Evolutionary conservation across 2,329 filamentous ascomycete genomes (phyloP), one percentile per base, ranked within the genome.

Genomic region (Pseudogymnoascus verrucosus): DNA sequence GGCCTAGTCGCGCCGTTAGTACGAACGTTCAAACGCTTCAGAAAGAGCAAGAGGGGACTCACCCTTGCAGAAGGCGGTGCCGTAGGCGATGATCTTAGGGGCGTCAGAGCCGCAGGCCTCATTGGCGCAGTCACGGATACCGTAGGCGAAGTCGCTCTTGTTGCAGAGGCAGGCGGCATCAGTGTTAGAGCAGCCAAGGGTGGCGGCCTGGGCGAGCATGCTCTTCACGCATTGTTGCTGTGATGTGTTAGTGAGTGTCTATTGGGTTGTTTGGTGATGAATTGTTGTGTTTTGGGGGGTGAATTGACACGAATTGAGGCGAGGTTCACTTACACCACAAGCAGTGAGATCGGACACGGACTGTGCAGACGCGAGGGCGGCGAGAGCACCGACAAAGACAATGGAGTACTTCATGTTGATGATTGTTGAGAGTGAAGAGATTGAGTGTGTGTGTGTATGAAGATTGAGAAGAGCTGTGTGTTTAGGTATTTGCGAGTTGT

Each of bases 41-140:
- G 2, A 5, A 8, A 21, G n/a, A 11, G 10, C 2, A 37, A n/a
- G 6, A 4, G 7, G 2, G 16, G 2, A 21, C 31, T 36, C 57
- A 39, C 57, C 57, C 57, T 60, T 60, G 63, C 73, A 73, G 66
- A 69, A 73, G 42, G 14, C 59, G 11, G 34, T 39, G 42, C 70
- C 73, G 65, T 70, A 74, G 40, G 69, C 65, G 42, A 73, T 70
- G 31, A 70, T 76, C 68, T 66, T 61, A 11, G 64, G 60, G 6
- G 67, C 71, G 7, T 65, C 68, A 7, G 66, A n/a, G 61, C 71
- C 71, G 67, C 79, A 80, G 36, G 76, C 76, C 68, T 76, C 72
- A 63, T 70, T 75, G 64, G 77, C 73, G 72, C 79, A 81, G 69
- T 81, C 79, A 64, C 78, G 77, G 60, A 81, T 71, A 65, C 79